phyloP scores from a whole-genome alignment of 768 basidiomycete species.

The Kwoniella mangroviensis region DNA sequence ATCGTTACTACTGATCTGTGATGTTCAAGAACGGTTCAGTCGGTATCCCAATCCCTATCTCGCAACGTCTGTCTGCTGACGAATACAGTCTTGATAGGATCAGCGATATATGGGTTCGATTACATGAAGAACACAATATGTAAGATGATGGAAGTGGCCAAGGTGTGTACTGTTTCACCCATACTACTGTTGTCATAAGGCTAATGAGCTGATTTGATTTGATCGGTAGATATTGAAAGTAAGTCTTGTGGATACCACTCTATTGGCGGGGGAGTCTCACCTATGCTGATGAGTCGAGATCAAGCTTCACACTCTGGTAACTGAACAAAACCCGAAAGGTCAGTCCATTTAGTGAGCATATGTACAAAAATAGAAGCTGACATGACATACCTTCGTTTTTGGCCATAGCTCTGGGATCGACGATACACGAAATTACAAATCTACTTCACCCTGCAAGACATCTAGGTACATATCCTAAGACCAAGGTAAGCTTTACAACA shows the following conservation, averaged over 20 bases:
- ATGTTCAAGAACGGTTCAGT: conserved; percentile 80
- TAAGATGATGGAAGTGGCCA: conserved; percentile 77
- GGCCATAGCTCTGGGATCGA: conserved; percentile 69
- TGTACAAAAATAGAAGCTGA: background rate
- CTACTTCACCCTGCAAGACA: conserved; percentile 46
- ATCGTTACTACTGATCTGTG: conserved; percentile 74
- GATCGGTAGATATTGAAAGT: conserved; percentile 21
- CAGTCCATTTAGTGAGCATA: conserved; percentile 26
- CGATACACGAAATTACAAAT: conserved; percentile 66
- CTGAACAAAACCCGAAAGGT: conserved; percentile 85
- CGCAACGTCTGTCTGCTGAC: background rate
- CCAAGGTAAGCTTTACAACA: conserved; percentile 50
- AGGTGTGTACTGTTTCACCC: conserved; percentile 59
- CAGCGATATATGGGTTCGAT: conserved; percentile 71
- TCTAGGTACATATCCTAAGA: conserved; percentile 67
- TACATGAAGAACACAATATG: conserved; percentile 71
- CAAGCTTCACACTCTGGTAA: conserved; percentile 73
- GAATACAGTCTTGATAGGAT: conserved; percentile 47
- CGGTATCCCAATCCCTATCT: conserved; percentile 34
- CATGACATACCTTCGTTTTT: background rate
- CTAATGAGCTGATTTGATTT: background rate
- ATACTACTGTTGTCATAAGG: background rate
- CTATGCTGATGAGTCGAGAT: conserved; percentile 61
- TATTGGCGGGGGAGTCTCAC: background rate
- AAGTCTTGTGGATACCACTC: background rate